phyloP scores from a whole-genome alignment of 2,329 filamentous ascomycete genomes.

The Fusarium secorum region DNA sequence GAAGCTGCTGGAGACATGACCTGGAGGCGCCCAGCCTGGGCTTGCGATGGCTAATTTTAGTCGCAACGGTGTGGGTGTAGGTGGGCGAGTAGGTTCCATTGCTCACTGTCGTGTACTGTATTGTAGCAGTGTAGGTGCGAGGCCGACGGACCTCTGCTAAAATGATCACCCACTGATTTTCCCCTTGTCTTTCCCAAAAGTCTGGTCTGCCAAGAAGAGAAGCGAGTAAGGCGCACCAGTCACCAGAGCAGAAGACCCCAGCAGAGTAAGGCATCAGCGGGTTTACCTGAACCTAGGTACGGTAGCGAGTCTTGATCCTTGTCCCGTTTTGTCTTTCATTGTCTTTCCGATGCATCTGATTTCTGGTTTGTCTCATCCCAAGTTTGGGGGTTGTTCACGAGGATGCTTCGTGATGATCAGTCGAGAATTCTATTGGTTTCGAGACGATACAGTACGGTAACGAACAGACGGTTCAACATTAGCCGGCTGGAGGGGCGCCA shows the following conservation, averaged over 20 bases:
- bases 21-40: neutral
- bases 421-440: neutral
- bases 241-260: constrained; percentile 4
- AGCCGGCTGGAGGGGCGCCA: neutral
- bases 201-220: constrained; percentile 14
- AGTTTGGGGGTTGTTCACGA: constrained; percentile 12
- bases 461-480: neutral
- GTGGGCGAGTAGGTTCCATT: neutral
- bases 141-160: neutral
- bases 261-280: constrained; percentile 3
- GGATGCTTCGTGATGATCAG: constrained; percentile 20
- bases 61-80: constrained; percentile 17
- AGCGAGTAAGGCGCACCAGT: constrained; percentile 17
- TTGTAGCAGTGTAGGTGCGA: neutral
- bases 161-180: neutral
- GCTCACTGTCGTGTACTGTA: neutral
- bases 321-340: neutral
- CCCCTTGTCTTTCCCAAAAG: constrained; percentile 6
- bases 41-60: constrained; percentile 8
- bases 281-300: neutral
- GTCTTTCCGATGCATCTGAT: neutral
- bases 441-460: neutral
- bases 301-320: neutral
- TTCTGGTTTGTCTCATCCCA: neutral
- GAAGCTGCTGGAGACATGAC: neutral